Evolutionary conservation across 2,329 filamentous ascomycete species (phyloP).

Genomic region (Cladophialophora psammophila): DNA sequence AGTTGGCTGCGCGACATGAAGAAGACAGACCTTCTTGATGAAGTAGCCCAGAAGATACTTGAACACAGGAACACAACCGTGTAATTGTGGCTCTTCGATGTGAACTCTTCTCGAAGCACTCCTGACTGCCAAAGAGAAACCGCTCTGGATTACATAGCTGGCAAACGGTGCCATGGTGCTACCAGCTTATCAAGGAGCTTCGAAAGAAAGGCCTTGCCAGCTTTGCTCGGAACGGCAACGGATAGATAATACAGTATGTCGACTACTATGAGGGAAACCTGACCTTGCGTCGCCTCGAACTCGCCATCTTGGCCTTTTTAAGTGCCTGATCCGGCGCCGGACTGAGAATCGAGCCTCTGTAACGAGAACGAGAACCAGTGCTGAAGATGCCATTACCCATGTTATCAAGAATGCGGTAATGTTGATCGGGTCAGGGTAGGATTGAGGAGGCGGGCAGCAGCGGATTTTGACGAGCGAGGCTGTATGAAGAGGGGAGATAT

Average conservation of each 20-base stretch:
- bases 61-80: slow-evolving; percentile 6
- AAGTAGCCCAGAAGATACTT: slow-evolving; percentile 23
- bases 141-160: slow-evolving; percentile 45
- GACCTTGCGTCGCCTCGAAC: slow-evolving; percentile 52
- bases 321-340: slow-evolving; percentile 47
- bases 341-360: slow-evolving; percentile 51
- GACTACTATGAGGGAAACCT: slow-evolving; percentile 50
- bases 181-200: slow-evolving; percentile 23
- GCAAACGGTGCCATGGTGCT: slow-evolving; percentile 27
- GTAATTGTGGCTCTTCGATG: slow-evolving; percentile 40
- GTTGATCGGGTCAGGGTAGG: slow-evolving; percentile 47
- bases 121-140: slow-evolving; percentile 37
- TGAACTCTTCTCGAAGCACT: slow-evolving; percentile 42
- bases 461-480: not conserved
- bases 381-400: slow-evolving; percentile 51
- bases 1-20: slow-evolving; percentile 38
- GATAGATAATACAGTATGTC: slow-evolving; percentile 11
- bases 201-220: slow-evolving; percentile 40
- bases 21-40: slow-evolving; percentile 34
- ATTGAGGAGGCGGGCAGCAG: slow-evolving; percentile 19
- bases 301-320: slow-evolving; percentile 43
- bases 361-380: slow-evolving; percentile 51
- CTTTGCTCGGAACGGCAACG: slow-evolving; percentile 40
- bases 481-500: not conserved
- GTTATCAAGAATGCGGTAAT: slow-evolving; percentile 48